Percentiles rank a stretch among this genome's conserved stretches.
Conservation (phyloP, 2,329 filamentous ascomycete species). For the Polytolypa hystricis region DNA sequence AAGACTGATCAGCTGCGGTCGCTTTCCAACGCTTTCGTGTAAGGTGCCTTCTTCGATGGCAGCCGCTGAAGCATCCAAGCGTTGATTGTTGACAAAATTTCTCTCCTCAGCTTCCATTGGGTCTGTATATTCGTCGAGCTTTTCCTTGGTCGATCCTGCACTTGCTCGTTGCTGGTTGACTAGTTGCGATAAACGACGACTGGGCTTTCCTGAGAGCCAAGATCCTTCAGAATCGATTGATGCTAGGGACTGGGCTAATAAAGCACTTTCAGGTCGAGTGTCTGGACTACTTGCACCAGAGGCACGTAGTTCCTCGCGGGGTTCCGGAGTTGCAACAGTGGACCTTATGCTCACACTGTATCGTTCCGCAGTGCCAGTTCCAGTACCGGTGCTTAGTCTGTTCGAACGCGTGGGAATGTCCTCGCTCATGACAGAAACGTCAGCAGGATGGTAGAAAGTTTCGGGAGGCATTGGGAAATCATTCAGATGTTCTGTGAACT, state of each 20-base stretch:
- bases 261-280: slow-evolving; percentile 36
- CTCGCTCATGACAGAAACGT: slow-evolving; percentile 37
- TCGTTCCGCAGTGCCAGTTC: slow-evolving; percentile 1
- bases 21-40: slow-evolving; percentile 43
- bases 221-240: slow-evolving; percentile 93
- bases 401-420: slow-evolving; percentile 12
- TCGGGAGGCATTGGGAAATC: slow-evolving; percentile 74
- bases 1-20: slow-evolving; percentile 55
- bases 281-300: slow-evolving; percentile 36
- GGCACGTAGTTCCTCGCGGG: slow-evolving; percentile 24
- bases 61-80: slow-evolving; percentile 3
- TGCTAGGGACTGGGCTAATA: slow-evolving; percentile 71
- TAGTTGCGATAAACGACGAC: slow-evolving; percentile 37
- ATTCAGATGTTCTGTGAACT: slow-evolving; percentile 83
- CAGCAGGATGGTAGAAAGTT: slow-evolving; percentile 68
- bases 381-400: slow-evolving; percentile 5
- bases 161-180: slow-evolving; percentile 29
- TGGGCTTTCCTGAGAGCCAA: slow-evolving; percentile 73
- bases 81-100: not conserved
- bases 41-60: slow-evolving; percentile 31
- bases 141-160: slow-evolving; percentile 30
- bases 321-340: slow-evolving; percentile 18
- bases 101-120: not conserved
- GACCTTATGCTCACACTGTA: slow-evolving; percentile 5
- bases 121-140: slow-evolving; percentile 41